These are phyloP conservation scores for Pichia sp. DNA, from an alignment of 1,139 yeast species.

Conservation along the genomic window DNA sequence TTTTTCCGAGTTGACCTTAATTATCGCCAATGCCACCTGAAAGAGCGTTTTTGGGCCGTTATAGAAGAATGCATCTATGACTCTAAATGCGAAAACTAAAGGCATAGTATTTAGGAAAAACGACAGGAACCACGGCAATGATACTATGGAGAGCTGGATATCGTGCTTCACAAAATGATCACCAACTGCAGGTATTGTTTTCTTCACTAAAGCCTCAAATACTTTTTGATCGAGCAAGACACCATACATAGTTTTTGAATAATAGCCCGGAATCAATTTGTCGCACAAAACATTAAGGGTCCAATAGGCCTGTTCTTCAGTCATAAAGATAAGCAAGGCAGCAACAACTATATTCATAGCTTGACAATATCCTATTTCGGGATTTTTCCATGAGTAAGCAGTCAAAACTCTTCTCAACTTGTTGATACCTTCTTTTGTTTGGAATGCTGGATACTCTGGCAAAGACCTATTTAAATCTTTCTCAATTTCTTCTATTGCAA, in stretches of 20 bases:
- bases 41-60: conserved; percentile 88
- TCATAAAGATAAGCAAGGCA: conserved; percentile 84
- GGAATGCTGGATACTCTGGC: conserved; percentile 96
- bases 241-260: conserved; percentile 97
- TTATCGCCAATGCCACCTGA: conserved; percentile 87
- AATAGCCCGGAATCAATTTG: conserved; percentile 86
- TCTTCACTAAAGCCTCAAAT: conserved; percentile 83
- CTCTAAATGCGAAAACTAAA: conserved; percentile 83
- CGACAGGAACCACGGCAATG: conserved; percentile 94
- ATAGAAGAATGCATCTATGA: conserved; percentile 83
- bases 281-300: conserved; percentile 80
- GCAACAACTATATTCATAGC: conserved; percentile 99
- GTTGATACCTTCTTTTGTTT: conserved; percentile 75
- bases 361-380: conserved; percentile 97
- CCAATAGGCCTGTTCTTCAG: conserved; percentile 98
- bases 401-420: conserved; percentile 82
- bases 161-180: conserved; percentile 74
- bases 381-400: conserved; percentile 95
- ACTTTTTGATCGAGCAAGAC: conserved; percentile 91
- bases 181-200: conserved; percentile 86
- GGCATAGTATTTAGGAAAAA: conserved; percentile 93
- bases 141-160: conserved; percentile 90
- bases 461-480: conserved; percentile 90
- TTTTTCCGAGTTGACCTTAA: conserved; percentile 82
- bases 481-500: conserved; percentile 94